A percentile compares a stretch with the other conserved stretches of the same genome.
Evolutionary conservation across 257 asterid species (phyloP).

Genomic region (Solanum chmielewskii): DNA sequence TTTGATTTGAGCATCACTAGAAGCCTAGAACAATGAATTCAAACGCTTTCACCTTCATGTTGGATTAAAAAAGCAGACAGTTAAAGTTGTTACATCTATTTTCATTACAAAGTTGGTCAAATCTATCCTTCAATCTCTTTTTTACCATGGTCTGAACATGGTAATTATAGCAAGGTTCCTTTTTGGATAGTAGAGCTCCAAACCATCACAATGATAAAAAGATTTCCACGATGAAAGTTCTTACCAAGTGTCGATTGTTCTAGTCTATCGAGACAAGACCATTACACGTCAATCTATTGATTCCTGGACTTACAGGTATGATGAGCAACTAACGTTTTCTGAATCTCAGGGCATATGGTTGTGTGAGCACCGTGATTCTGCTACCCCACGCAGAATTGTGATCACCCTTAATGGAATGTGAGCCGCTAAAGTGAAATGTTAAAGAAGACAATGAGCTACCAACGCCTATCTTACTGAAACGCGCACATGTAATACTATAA

Average conservation of each 20-base stretch:
- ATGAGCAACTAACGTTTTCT: not conserved
- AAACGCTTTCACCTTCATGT: not conserved
- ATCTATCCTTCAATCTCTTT: not conserved
- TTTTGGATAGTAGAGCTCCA: not conserved
- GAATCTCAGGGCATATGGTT: constrained; percentile 86
- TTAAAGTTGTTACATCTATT: not conserved
- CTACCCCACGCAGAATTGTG: constrained; percentile 72
- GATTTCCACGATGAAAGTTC: not conserved
- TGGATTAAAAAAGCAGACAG: not conserved
- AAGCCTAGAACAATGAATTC: not conserved
- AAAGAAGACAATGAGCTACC: not conserved
- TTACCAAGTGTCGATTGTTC: not conserved
- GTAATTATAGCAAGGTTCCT: not conserved
- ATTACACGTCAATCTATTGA: not conserved
- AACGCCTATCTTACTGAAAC: not conserved
- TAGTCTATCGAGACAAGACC: not conserved
- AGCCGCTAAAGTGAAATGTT: not conserved
- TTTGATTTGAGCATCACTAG: not conserved
- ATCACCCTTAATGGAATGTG: constrained; percentile 80
- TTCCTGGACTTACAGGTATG: not conserved
- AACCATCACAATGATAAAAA: not conserved
- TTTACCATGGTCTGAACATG: not conserved
- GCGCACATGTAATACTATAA: not conserved
- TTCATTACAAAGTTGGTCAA: not conserved
- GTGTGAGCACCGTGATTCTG: constrained; percentile 93